Percentiles rank a stretch among this genome's conserved stretches.
phyloP scores from a whole-genome alignment of 257 asterid genomes.

The Penstemon davidsonii region DNA sequence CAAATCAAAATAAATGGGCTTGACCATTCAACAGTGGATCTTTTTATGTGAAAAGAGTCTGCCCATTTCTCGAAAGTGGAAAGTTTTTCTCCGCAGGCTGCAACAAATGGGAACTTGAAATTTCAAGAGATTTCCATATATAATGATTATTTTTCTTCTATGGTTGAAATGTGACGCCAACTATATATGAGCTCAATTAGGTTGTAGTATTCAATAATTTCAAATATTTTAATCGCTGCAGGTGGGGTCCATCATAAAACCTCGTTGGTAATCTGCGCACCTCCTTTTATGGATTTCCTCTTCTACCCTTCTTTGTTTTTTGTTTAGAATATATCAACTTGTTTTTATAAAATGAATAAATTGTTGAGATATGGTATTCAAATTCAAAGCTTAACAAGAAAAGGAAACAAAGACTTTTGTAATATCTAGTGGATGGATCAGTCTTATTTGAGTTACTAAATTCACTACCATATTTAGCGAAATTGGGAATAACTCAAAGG shows the following conservation, averaged over 20 bases:
- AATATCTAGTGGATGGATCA: no score
- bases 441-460: no score
- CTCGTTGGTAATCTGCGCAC: neutral
- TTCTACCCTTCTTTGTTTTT: neutral
- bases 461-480: no score
- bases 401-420: no score
- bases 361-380: no score
- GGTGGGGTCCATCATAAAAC: neutral
- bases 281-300: neutral
- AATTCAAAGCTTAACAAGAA: no score
- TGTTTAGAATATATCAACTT: neutral
- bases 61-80: neutral
- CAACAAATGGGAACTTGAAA: neutral
- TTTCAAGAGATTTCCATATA: neutral
- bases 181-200: constrained; percentile 23
- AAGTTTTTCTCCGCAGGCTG: neutral
- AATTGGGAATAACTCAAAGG: no score
- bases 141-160: neutral
- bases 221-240: neutral
- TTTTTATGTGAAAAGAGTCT: neutral
- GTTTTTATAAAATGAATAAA: neutral
- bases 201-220: neutral
- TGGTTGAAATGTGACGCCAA: constrained; percentile 27
- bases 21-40: neutral
- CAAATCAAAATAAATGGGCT: neutral